Evolutionary conservation across 352 stramenopile genomes (phyloP).

Genomic region (Phytophthora gonapodyides): DNA sequence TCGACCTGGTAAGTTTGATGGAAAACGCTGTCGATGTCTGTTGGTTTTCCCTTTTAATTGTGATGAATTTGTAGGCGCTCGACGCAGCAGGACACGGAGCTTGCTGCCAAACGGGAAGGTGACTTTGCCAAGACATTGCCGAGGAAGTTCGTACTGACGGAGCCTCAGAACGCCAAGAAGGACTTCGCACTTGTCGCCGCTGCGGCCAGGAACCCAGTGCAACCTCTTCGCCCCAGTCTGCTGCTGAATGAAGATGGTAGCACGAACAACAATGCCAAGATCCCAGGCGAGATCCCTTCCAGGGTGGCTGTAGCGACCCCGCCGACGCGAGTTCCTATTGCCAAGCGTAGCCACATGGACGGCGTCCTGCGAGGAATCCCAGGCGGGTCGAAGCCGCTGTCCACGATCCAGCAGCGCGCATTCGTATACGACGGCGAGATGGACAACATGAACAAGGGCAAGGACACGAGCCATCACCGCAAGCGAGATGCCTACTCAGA

Average conservation of each 20-base stretch:
- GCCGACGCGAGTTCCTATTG: slow-evolving; percentile 51
- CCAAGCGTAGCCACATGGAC: slow-evolving; percentile 83
- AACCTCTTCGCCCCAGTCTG: slow-evolving; percentile 51
- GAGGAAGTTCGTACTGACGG: slow-evolving; percentile 69
- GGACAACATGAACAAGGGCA: slow-evolving; percentile 76
- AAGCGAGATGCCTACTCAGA: slow-evolving; percentile 89
- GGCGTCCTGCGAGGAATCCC: slow-evolving; percentile 70
- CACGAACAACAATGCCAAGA: slow-evolving; percentile 19
- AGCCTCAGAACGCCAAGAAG: slow-evolving; percentile 46
- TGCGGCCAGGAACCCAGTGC: slow-evolving; percentile 55
- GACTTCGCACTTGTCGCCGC: slow-evolving; percentile 53
- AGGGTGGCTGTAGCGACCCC: slow-evolving; percentile 11
- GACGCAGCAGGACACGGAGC: slow-evolving; percentile 41
- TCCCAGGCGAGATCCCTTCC: slow-evolving; percentile 14
- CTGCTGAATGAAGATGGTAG: slow-evolving; percentile 47
- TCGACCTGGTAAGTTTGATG: slow-evolving; percentile 58
- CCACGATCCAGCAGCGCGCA: slow-evolving; percentile 52
- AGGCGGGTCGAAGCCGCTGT: slow-evolving; percentile 27
- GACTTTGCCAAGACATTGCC: slow-evolving; percentile 60
- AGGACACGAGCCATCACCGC: slow-evolving; percentile 73
- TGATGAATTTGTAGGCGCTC: slow-evolving; percentile 55
- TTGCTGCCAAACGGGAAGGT: slow-evolving; percentile 43
- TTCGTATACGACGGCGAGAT: slow-evolving; percentile 79
- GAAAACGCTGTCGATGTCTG: background rate
- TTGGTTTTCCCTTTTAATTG: too few species aligned